A percentile compares a stretch with the other conserved stretches of the same genome.
Evolutionary conservation across 768 basidiomycete species (phyloP).

Genomic region (Clitopilus passeckerianus): DNA sequence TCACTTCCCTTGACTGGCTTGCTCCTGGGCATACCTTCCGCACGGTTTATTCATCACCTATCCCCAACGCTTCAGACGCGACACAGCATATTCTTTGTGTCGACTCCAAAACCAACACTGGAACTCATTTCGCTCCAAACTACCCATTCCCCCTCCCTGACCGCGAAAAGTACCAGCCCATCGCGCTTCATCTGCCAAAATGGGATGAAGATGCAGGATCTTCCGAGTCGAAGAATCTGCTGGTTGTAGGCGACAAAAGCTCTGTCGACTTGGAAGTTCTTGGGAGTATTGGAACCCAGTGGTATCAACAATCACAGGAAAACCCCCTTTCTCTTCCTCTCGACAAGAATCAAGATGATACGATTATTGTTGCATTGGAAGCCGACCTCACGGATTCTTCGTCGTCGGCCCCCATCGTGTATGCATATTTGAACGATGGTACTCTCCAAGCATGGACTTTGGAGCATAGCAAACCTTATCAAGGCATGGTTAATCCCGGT

Average conservation of each 20-base stretch:
- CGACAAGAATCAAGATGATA: slow-evolving; percentile 66
- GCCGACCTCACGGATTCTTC: slow-evolving; percentile 56
- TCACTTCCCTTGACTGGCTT: slow-evolving; percentile 62
- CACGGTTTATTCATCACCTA: slow-evolving; percentile 48
- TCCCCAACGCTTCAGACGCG: slow-evolving; percentile 20
- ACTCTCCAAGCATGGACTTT: slow-evolving; percentile 72
- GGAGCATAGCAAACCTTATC: slow-evolving; percentile 55
- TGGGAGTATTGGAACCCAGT: slow-evolving; percentile 32
- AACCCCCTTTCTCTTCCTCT: slow-evolving; percentile 60
- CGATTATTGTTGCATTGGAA: slow-evolving; percentile 58
- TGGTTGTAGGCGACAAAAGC: slow-evolving; percentile 40
- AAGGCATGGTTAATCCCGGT: slow-evolving; percentile 41
- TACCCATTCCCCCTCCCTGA: slow-evolving; percentile 36
- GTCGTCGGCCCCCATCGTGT: slow-evolving; percentile 52
- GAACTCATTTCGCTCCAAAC: slow-evolving; percentile 30
- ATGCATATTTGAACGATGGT: slow-evolving; percentile 75
- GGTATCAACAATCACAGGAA: slow-evolving; percentile 47
- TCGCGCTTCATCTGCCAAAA: slow-evolving; percentile 32
- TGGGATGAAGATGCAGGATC: slow-evolving; percentile 38
- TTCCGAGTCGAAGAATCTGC: slow-evolving; percentile 34
- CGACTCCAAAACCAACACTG: slow-evolving; percentile 35
- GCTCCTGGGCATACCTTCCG: slow-evolving; percentile 65
- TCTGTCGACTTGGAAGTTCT: slow-evolving; percentile 46
- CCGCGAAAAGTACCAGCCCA: slow-evolving; percentile 31
- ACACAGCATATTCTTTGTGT: slow-evolving; percentile 40